Conservation (phyloP, 129 eudicot species). For the Flaveria brownii region DNA sequence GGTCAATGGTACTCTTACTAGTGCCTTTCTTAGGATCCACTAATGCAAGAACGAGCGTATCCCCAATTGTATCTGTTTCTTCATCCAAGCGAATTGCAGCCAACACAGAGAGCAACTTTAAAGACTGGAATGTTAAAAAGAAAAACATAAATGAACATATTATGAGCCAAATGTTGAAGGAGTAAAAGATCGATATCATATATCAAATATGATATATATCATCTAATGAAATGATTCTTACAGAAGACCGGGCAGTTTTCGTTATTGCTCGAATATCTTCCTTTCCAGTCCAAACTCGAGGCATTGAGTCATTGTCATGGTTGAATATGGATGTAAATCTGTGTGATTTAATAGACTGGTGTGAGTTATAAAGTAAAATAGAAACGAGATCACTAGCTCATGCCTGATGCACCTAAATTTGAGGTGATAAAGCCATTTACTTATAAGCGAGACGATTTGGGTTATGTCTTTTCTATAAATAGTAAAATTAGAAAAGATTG, state of each 20-base stretch:
- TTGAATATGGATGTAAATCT: slow-evolving; percentile 89
- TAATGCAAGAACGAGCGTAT: slow-evolving; percentile 70
- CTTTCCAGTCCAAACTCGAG: slow-evolving; percentile 97
- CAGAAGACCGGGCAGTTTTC: slow-evolving; percentile 89
- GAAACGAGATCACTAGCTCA: not conserved
- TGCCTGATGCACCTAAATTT: not conserved
- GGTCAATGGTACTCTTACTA: slow-evolving; percentile 54
- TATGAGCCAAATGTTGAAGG: not conserved
- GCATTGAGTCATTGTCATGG: slow-evolving; percentile 93
- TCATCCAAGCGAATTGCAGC: slow-evolving; percentile 87
- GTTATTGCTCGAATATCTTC: slow-evolving; percentile 95
- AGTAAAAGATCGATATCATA: not conserved
- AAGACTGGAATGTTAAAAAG: slow-evolving; percentile 47
- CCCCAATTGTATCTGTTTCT: slow-evolving; percentile 65
- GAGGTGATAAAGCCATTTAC: not conserved
- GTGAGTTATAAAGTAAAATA: not conserved
- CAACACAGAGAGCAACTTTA: slow-evolving; percentile 77
- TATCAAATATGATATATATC: not conserved
- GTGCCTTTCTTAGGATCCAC: slow-evolving; percentile 55
- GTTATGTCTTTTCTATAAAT: not conserved
- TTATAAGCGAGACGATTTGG: not conserved
- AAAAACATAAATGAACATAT: slow-evolving; percentile 6
- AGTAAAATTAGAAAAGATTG: not conserved
- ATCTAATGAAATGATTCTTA: slow-evolving; percentile 41
- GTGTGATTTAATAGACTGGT: not conserved